Evolutionary conservation across 176 grass and related monocot species (phyloP).

Genomic region (Aegilops bicornis): DNA sequence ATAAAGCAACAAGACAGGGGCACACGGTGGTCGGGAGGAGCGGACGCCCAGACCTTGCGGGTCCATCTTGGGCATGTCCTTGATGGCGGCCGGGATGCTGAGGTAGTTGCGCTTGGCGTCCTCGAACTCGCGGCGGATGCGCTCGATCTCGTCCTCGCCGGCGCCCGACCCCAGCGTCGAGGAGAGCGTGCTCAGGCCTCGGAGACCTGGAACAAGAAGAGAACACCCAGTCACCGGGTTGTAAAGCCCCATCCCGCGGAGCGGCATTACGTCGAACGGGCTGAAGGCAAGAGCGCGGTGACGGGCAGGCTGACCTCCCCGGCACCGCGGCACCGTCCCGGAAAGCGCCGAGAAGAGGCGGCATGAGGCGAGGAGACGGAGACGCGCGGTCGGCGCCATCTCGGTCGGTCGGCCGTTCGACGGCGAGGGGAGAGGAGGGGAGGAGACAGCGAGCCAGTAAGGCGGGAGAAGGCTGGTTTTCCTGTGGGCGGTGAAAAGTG

Average conservation of each 20-base stretch:
- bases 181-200: constrained; percentile 34
- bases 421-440: background rate
- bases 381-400: constrained; percentile 4
- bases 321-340: background rate
- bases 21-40: background rate
- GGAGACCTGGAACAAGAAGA: constrained; percentile 9
- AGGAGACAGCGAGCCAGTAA: background rate
- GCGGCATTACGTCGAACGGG: constrained; percentile 43
- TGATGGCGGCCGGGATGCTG: constrained; percentile 73
- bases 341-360: background rate
- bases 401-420: background rate
- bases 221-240: background rate
- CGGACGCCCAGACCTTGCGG: constrained; percentile 45
- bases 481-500: background rate
- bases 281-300: background rate
- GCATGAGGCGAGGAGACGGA: background rate
- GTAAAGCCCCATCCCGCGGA: too few species aligned
- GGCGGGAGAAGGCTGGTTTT: constrained; percentile 32
- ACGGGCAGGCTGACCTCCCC: background rate
- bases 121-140: constrained; percentile 77
- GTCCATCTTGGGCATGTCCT: constrained; percentile 90
- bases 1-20: background rate
- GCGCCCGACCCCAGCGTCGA: constrained; percentile 46
- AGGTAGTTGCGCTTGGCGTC: constrained; percentile 86
- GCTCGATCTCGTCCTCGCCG: constrained; percentile 75